Percentiles rank a stretch among this genome's conserved stretches.
phyloP scores from a whole-genome alignment of 805 yeast species.

The Metschnikowia chrysomelidarum region DNA sequence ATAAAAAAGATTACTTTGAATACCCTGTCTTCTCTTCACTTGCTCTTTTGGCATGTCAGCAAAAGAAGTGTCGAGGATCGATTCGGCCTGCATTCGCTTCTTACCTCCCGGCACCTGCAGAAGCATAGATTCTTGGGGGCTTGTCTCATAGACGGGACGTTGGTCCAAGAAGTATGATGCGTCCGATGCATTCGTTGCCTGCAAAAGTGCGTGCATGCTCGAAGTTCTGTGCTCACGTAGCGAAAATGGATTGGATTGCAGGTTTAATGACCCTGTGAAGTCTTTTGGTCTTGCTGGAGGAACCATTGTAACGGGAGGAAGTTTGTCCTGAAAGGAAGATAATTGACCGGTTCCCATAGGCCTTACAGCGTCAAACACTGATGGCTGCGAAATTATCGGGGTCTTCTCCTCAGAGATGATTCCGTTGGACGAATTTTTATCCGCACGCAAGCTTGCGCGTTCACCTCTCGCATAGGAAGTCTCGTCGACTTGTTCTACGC shows the following conservation, averaged over 20 bases:
- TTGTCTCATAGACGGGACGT: background rate
- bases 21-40: no score
- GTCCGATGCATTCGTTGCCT: slow-evolving; percentile 13
- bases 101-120: no score
- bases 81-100: no score
- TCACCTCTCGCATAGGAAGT: background rate
- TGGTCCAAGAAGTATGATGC: background rate
- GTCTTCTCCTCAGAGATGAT: no score
- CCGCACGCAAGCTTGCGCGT: no score
- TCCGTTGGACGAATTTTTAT: no score
- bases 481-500: slow-evolving; percentile 1
- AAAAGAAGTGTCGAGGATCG: no score
- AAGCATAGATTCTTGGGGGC: no score
- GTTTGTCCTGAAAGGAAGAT: slow-evolving; percentile 11
- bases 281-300: slow-evolving; percentile 6
- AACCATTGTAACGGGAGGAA: slow-evolving; percentile 13
- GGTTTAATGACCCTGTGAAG: background rate
- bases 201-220: slow-evolving; percentile 16
- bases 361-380: no score
- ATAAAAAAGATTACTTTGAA: no score
- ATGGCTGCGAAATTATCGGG: no score
- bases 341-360: background rate
- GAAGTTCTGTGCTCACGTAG: slow-evolving; percentile 6
- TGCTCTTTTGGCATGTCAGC: no score
- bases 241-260: background rate